These are phyloP conservation scores for Eremochloa ophiuroides DNA, from an alignment of 176 grass and related monocot genomes.

Conservation along the genomic window DNA sequence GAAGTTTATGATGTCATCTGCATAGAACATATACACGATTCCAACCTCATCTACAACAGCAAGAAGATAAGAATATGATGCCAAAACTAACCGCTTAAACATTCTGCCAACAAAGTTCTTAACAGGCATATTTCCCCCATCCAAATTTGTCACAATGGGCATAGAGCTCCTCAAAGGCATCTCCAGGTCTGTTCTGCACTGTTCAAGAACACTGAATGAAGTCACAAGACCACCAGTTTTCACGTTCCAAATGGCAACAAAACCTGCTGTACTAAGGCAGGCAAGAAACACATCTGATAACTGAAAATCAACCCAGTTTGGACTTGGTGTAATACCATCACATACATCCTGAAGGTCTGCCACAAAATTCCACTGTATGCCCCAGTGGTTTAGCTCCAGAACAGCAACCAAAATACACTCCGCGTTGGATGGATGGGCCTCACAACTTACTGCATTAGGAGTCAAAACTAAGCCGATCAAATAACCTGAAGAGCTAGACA, in stretches of 20 bases:
- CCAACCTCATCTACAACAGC: constrained; percentile 70
- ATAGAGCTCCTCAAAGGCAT: constrained; percentile 21
- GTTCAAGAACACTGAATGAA: constrained; percentile 45
- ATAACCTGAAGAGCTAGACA: constrained; percentile 68
- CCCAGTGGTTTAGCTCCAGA: constrained; percentile 68
- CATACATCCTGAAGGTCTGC: constrained; percentile 56
- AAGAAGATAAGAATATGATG: constrained; percentile 58
- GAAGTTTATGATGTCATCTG: constrained; percentile 65
- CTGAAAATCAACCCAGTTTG: constrained; percentile 81
- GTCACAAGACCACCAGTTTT: constrained; percentile 44
- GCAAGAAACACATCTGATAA: constrained; percentile 81
- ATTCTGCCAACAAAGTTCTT: constrained; percentile 9
- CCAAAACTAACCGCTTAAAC: constrained; percentile 74
- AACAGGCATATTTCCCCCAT: constrained; percentile 20
- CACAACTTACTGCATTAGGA: constrained; percentile 32
- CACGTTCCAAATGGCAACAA: constrained; percentile 64
- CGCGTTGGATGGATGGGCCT: constrained; percentile 28
- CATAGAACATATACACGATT: constrained; percentile 67
- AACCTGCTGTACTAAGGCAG: constrained; percentile 59
- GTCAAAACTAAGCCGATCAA: constrained; percentile 68
- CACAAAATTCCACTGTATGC: constrained; percentile 81
- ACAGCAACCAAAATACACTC: constrained; percentile 49
- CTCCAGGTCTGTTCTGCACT: constrained; percentile 28
- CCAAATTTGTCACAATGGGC: constrained; percentile 16
- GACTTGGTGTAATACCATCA: constrained; percentile 32